A percentile compares a stretch with the other conserved stretches of the same genome.
These are phyloP conservation scores for Albophoma yamanashiensis DNA, from an alignment of 2,329 filamentous ascomycete species.

Conservation along the genomic window DNA sequence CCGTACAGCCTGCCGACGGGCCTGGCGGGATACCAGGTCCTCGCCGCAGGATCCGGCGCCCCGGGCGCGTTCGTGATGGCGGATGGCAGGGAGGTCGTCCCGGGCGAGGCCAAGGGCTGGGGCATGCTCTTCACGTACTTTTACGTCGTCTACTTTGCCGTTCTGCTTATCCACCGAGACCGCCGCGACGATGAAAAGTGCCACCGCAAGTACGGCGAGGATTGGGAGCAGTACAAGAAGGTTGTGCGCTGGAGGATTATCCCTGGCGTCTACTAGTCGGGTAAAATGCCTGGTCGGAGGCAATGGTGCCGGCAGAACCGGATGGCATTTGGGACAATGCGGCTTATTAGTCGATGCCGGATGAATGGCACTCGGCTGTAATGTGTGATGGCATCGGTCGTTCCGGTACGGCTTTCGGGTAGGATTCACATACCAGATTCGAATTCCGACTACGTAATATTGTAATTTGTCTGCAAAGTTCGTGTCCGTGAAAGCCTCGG, in stretches of 20 bases:
- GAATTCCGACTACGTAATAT: neutral
- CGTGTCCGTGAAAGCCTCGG: neutral
- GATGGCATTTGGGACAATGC: neutral
- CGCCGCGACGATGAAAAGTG: conserved; percentile 87
- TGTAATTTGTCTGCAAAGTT: too few relatives aligned
- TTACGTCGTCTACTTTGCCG: conserved; percentile 83
- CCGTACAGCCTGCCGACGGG: conserved; percentile 82
- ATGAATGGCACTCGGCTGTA: neutral
- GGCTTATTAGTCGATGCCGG: neutral
- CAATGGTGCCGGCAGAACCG: neutral
- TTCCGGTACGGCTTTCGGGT: neutral
- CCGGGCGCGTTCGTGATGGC: conserved; percentile 44
- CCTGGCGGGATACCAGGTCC: conserved; percentile 68
- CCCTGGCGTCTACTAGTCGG: conserved; percentile 59
- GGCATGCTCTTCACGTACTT: conserved; percentile 89
- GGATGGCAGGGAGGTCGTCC: conserved; percentile 55
- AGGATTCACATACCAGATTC: neutral
- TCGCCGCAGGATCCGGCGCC: conserved; percentile 39
- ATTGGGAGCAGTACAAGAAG: conserved; percentile 84
- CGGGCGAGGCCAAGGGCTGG: conserved; percentile 67
- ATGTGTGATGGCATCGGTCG: neutral
- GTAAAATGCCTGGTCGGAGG: neutral
- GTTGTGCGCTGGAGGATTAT: conserved; percentile 74
- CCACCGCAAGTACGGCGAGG: conserved; percentile 77
- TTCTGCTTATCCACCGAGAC: conserved; percentile 79